These are phyloP conservation scores for Fusarium irregulare DNA, from an alignment of 2,329 filamentous ascomycete species.

Conservation along the genomic window DNA sequence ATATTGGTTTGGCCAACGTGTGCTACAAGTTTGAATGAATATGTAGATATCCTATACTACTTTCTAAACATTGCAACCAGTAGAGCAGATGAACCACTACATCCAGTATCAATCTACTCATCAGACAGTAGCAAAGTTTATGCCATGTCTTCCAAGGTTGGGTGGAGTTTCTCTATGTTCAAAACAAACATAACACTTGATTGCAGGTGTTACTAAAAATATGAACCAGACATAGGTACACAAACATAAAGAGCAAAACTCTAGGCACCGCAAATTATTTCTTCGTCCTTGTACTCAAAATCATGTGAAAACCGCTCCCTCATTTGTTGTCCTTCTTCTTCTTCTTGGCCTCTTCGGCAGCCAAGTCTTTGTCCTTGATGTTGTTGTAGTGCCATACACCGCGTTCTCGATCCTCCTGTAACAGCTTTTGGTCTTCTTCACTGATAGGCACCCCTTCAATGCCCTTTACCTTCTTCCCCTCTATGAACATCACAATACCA, in stretches of 20 bases:
- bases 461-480: constrained; percentile 77
- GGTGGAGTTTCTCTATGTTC: background rate
- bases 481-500: constrained; percentile 76
- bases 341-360: constrained; percentile 26
- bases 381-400: constrained; percentile 67
- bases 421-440: constrained; percentile 62
- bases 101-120: background rate
- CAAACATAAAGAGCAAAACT: constrained; percentile 2
- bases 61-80: background rate
- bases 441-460: constrained; percentile 77
- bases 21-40: background rate
- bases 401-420: constrained; percentile 64
- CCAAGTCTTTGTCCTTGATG: constrained; percentile 52
- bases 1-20: background rate
- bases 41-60: background rate
- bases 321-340: constrained; percentile 42
- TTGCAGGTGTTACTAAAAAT: background rate
- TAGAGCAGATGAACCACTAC: background rate
- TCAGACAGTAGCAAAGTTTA: background rate
- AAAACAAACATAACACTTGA: background rate
- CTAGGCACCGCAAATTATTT: background rate
- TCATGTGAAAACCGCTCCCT: background rate
- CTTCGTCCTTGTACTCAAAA: background rate
- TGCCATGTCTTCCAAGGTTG: background rate
- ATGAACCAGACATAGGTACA: background rate